Base-by-base conservation (phyloP, 164 flowering plant genomes). In the Liriodendron chinense region DNA sequence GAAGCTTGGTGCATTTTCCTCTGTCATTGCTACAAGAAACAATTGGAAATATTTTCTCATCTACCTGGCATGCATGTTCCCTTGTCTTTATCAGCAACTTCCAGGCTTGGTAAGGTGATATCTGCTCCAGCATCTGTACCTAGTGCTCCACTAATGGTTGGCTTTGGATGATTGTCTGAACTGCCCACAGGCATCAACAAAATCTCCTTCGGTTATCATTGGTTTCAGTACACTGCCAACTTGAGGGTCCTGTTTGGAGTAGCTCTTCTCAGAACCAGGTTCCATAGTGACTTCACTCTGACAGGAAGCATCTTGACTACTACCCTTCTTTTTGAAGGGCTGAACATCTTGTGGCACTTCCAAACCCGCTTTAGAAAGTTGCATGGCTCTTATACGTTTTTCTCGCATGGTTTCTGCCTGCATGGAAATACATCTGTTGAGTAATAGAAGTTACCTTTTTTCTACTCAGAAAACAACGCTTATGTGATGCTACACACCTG, bases 361-460 rank as follows among this genome's bases (percentile, higher is more conserved):
- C 34, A 94, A 67, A 57, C 97, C 98, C 16, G 82, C 94, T 81
- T 87, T 92, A 7, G 87, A 88, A 81, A 88, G 87, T 50, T 88
- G 88, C 13, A 90, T 72, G 2, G 82, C 87, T 80, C 89, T 87
- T 73, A 84, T 78, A 22, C 90, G 94, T 74, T 89, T 92, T 76
- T 92, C 95, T 76, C 73, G 76, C 81, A 48, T 75, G 70, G 99
- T 92, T 77, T 91, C 94, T 75, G 56, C 90, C 99, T 96, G 74
- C 61, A 82, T 53, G 16, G 22, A 7, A 5, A 61, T 3, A 68
- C 20, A 43, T 53, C 23, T 22, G 49, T 48, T 57, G 20, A 69
- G 23, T 14, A 69, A 3, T 64, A 7, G 10, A 24, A 56, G 21
- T 43, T 59, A 59, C 34, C 28, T 34, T 25, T 28, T 57, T 20